Conservation (phyloP, 768 basidiomycete species). For the Arthromyces matolae region DNA sequence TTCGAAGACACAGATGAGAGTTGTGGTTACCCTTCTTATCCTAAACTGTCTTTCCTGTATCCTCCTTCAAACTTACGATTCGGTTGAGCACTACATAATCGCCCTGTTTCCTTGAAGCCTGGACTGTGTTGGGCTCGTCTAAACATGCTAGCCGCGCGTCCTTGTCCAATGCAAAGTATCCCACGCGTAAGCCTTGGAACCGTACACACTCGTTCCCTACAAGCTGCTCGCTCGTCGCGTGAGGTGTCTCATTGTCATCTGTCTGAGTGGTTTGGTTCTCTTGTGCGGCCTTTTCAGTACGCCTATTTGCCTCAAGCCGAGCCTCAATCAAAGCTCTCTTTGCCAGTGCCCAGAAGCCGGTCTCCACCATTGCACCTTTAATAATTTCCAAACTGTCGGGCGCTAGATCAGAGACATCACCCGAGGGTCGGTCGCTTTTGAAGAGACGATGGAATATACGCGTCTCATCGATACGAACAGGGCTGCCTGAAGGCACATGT, state of each 20-base stretch:
- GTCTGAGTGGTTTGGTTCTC: slow-evolving; percentile 34
- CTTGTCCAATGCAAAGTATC: slow-evolving; percentile 91
- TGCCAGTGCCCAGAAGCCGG: slow-evolving; percentile 84
- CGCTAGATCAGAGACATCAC: slow-evolving; percentile 84
- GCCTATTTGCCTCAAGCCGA: slow-evolving; percentile 55
- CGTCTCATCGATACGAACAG: slow-evolving; percentile 83
- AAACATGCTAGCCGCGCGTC: slow-evolving; percentile 70
- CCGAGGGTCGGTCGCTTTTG: slow-evolving; percentile 86
- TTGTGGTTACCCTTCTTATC: no score
- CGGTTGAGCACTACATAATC: slow-evolving; percentile 86
- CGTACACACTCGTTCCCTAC: slow-evolving; percentile 89
- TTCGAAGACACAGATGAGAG: no score
- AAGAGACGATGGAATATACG: slow-evolving; percentile 92
- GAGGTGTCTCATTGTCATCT: slow-evolving; percentile 54
- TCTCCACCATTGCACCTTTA: slow-evolving; percentile 79
- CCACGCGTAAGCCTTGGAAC: slow-evolving; percentile 95
- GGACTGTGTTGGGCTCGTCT: slow-evolving; percentile 44
- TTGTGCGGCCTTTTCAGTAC: slow-evolving; percentile 58
- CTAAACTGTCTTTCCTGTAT: slow-evolving; percentile 67
- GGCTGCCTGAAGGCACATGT: slow-evolving; percentile 71
- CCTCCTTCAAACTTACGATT: slow-evolving; percentile 93
- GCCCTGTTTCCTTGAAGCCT: slow-evolving; percentile 51
- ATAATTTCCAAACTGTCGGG: slow-evolving; percentile 77
- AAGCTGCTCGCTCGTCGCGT: slow-evolving; percentile 72
- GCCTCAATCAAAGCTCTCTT: slow-evolving; percentile 65